Evolutionary conservation across 1,139 yeast genomes (phyloP), one percentile per base, ranked within the genome.

Genomic region (Eremothecium gossypii): DNA sequence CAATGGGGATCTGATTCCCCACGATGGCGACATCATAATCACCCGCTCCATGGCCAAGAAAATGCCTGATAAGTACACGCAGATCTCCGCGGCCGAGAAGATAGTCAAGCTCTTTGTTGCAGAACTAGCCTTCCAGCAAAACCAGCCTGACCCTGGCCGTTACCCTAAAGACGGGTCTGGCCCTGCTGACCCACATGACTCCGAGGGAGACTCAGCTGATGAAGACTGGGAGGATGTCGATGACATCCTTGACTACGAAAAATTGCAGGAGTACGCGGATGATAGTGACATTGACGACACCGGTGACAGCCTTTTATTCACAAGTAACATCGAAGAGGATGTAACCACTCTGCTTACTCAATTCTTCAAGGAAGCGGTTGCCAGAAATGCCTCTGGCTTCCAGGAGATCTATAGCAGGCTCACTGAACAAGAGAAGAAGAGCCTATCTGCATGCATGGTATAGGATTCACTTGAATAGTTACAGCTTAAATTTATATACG

Each of bases 221-320:
- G 79, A 66, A 11, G 85, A 73, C 0, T 87, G 95, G 93, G 95
- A 86, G 57, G 95, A 85, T 54, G 66, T 83, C 52, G 89, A 82
- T 35, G 84, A 79, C 1, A 78, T 74, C 1, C 74, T 83, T 2
- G 71, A 75, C 36, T 79, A 68, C 53, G 80, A 76, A 14, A 77
- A 76, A 50, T 60, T 80, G 44, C 71, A 73, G 51, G 68, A 74
- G 13, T 76, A 74, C 47, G 73, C 72, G 0, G 79, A 74, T 17
- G 59, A 57, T 28, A 45, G 42, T 20, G 48, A 52, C n/a, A 49
- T 52, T 28, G 52, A 46, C 11, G 52, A 45, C 7, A 48, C 65
- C 11, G 68, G 65, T 23, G 57, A 60, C 3, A 64, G 65, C 2
- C 67, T 66, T 10, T 48, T 48, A 12, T 45, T 51, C 3, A 51